These are phyloP conservation scores for Handroanthus guayacan DNA, from an alignment of 257 asterid genomes.

Conservation along the genomic window DNA sequence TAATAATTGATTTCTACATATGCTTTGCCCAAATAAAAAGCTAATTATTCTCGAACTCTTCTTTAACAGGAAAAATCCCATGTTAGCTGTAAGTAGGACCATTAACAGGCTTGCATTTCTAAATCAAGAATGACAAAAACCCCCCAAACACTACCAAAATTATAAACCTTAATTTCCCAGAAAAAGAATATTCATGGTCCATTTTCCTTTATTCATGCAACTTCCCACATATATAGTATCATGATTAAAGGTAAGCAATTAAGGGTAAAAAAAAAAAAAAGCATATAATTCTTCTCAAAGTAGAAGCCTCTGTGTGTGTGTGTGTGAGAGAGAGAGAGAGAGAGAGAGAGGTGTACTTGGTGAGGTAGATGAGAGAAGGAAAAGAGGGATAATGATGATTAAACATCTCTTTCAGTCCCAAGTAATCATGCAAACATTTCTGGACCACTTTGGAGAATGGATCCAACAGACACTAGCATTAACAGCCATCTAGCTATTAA, in stretches of 20 bases:
- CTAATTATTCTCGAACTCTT: background rate
- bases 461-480: slow-evolving; percentile 31
- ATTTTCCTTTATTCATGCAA: background rate
- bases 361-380: slow-evolving; percentile 29
- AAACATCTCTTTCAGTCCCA: slow-evolving; percentile 32
- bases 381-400: slow-evolving; percentile 28
- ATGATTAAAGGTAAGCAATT: background rate
- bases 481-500: slow-evolving; percentile 29
- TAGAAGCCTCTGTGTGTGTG: background rate
- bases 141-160: background rate
- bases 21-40: background rate
- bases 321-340: background rate
- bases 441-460: slow-evolving; percentile 54
- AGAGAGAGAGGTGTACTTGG: slow-evolving; percentile 21
- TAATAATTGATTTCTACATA: background rate
- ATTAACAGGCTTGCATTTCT: background rate
- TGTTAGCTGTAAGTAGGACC: background rate
- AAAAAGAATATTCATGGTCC: slow-evolving; percentile 11
- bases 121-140: slow-evolving; percentile 19
- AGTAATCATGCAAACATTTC: slow-evolving; percentile 33
- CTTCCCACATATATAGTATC: background rate
- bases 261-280: slow-evolving; percentile 11
- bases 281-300: background rate
- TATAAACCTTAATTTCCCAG: background rate
- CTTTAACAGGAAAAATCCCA: background rate